Evolutionary conservation across 1,284 basidiomycete genomes (phyloP).

Genomic region (Irpex lacteus): DNA sequence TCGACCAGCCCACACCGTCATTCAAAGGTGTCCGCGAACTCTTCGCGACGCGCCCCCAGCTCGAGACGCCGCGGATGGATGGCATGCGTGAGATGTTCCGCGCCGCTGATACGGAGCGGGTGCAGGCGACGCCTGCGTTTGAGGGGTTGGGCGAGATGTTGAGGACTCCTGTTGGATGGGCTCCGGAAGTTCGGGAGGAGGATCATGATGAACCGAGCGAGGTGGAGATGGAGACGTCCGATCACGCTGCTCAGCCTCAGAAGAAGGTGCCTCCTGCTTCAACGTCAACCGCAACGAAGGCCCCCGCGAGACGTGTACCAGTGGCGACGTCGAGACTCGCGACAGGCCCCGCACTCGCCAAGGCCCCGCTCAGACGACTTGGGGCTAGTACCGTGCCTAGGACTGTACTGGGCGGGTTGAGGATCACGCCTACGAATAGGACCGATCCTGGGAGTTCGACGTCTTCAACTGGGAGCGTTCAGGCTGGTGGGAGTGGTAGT

Average conservation of each 20-base stretch:
- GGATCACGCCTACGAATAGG: constrained; percentile 6
- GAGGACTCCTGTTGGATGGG: constrained; percentile 26
- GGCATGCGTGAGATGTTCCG: constrained; percentile 34
- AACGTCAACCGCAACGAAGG: background rate
- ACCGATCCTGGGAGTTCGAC: constrained; percentile 2
- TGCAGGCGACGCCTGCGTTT: constrained; percentile 23
- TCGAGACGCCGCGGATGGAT: constrained; percentile 34
- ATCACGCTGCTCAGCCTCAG: background rate
- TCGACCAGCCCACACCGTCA: constrained; percentile 24
- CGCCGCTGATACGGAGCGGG: constrained; percentile 7
- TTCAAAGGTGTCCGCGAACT: constrained; percentile 33
- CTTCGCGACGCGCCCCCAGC: constrained; percentile 21
- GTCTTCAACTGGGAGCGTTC: background rate
- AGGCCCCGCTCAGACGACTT: constrained; percentile 9
- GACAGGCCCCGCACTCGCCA: background rate
- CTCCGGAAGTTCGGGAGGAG: constrained; percentile 2
- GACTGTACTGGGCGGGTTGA: constrained; percentile 15
- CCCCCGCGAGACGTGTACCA: background rate
- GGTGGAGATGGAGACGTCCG: background rate
- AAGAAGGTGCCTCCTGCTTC: background rate
- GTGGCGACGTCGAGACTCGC: background rate
- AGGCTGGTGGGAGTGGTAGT: no score
- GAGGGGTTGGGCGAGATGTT: constrained; percentile 36
- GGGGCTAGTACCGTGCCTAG: background rate
- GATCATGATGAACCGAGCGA: no score